Conservation (phyloP, 352 stramenopile species). For the Pseudoperonospora humuli region DNA sequence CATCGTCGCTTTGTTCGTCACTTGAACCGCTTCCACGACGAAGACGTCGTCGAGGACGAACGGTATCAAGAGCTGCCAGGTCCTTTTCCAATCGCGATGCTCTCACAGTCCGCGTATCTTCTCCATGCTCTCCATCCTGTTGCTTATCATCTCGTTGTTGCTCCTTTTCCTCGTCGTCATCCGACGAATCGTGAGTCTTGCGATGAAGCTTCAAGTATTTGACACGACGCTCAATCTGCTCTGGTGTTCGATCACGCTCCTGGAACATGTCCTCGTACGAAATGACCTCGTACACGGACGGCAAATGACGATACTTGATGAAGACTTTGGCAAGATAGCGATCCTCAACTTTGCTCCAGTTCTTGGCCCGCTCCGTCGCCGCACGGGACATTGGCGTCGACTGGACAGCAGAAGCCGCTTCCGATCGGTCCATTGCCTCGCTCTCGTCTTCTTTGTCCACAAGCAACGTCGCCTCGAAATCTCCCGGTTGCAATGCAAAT, state of each 20-base stretch:
- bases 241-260: conserved; percentile 68
- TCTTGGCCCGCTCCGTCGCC: conserved; percentile 54
- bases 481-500: conserved; percentile 48
- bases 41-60: conserved; percentile 34
- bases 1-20: conserved; percentile 41
- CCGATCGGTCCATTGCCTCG: conserved; percentile 12
- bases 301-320: conserved; percentile 69
- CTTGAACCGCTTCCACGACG: conserved; percentile 34
- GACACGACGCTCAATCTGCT: conserved; percentile 80
- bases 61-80: conserved; percentile 19
- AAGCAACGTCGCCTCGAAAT: conserved; percentile 55
- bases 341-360: conserved; percentile 79
- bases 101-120: conserved; percentile 7
- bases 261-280: conserved; percentile 89
- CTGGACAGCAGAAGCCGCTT: conserved; percentile 2
- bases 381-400: conserved; percentile 20
- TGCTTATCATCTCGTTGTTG: conserved; percentile 22
- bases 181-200: conserved; percentile 61
- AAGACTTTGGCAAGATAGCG: conserved; percentile 74
- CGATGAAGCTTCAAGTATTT: conserved; percentile 76
- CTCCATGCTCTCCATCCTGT: conserved; percentile 9
- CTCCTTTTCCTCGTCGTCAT: conserved; percentile 44
- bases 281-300: conserved; percentile 81
- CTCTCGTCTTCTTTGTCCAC: conserved; percentile 32
- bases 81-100: conserved; percentile 17